Percentiles rank a stretch among this genome's conserved stretches.
These are phyloP conservation scores for Penicillium silybi DNA, from an alignment of 495 filamentous ascomycete species.

Conservation along the genomic window DNA sequence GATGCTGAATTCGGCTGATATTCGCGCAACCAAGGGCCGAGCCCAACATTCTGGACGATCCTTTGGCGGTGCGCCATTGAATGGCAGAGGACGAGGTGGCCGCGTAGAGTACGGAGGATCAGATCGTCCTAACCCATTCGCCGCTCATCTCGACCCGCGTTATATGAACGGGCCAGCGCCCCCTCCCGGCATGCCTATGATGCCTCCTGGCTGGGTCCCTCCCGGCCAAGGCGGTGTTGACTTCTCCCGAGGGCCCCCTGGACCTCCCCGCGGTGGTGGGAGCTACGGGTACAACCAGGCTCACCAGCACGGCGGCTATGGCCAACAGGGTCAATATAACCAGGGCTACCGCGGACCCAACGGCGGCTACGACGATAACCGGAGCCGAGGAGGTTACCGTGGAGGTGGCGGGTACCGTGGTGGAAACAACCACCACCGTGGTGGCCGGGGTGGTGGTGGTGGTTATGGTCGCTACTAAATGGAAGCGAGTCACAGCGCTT, in stretches of 20 bases:
- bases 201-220: constrained; percentile 39
- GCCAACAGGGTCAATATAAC: constrained; percentile 26
- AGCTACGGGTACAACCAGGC: constrained; percentile 26
- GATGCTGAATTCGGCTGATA: constrained; percentile 68
- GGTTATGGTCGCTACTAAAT: constrained; percentile 40
- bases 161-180: constrained; percentile 34
- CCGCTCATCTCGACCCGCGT: constrained; percentile 49
- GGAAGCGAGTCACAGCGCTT: not conserved
- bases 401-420: constrained; percentile 29
- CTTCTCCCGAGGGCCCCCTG: constrained; percentile 39
- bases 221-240: constrained; percentile 29
- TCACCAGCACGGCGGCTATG: constrained; percentile 29
- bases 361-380: constrained; percentile 22
- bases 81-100: constrained; percentile 48
- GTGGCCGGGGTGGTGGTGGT: constrained; percentile 25
- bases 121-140: constrained; percentile 51
- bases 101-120: constrained; percentile 43
- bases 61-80: constrained; percentile 61
- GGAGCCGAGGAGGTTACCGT: constrained; percentile 23
- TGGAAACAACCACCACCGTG: constrained; percentile 26
- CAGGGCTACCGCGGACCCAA: constrained; percentile 25
- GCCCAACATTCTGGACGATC: constrained; percentile 56
- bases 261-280: constrained; percentile 38
- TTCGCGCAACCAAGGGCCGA: constrained; percentile 60
- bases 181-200: constrained; percentile 23